Base-by-base conservation (phyloP, 1,284 basidiomycete species). In the Meira nashicola region DNA sequence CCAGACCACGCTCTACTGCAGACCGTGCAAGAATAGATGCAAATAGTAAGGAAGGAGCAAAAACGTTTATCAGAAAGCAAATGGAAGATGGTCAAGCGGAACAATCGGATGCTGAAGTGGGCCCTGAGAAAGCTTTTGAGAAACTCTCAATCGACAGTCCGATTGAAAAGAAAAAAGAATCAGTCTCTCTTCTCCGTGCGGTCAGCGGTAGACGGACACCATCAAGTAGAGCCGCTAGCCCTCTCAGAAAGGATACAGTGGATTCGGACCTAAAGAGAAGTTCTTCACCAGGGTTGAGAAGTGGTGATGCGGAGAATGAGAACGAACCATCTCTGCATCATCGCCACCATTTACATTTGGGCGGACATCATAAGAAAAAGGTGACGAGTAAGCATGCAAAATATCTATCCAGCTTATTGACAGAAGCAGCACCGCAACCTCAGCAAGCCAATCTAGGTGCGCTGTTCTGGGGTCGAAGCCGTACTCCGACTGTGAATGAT, bases 151-250 rank as follows among this genome's bases (percentile, higher is more conserved):
- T 48, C 14, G 17, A n/a, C 6, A 12, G 5, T 6, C 46, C 17
- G 6, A 48, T 14, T 5, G 46, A 48, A 17, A 15, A 48, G 50
- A 41, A 53, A 53, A 41, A 15, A 33, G 38, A 53, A 19, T 14
- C 21, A 14, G 50, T 41, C 23, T 17, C 50, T 21, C 23, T 56
- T 2, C 40, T 56, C 6, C 55, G 55, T 21, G 55, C 55, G 21
- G 55, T 56, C 39, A 56, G 55, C 37, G 40, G 10, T 10, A 14
- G 44, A 21, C 49, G 55, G 8, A 28, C n/a, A 21, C 53, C 53
- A 17, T 2, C 38, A n/a, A 56, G 55, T 49, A 2, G 55, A 33
- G 21, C 12, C 17, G 21, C 8, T 6, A 56, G 55, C n/a, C 55
- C 55, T 14, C 48, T 43, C 3, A 47, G 39, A 37, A 23, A n/a